These are phyloP conservation scores for Amyloporia xantha DNA, from an alignment of 768 basidiomycete species.

Conservation along the genomic window DNA sequence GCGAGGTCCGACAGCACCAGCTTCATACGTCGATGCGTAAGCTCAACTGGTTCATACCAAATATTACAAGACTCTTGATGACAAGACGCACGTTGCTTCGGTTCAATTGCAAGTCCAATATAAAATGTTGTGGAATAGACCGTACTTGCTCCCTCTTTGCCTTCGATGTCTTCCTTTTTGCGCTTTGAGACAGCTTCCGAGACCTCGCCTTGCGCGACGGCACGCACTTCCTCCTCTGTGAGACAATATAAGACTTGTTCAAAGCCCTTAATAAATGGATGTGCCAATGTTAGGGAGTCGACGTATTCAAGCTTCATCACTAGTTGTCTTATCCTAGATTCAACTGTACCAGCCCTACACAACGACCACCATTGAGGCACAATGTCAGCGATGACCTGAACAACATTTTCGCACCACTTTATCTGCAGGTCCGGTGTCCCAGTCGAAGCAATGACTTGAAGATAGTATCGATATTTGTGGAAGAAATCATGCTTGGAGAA, in stretches of 20 bases:
- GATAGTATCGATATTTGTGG: conserved; percentile 91
- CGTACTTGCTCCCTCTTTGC: conserved; percentile 66
- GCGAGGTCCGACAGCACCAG: conserved; percentile 69
- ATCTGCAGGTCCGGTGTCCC: conserved; percentile 78
- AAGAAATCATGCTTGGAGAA: conserved; percentile 97
- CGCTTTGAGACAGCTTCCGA: conserved; percentile 65
- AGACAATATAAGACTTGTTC: conserved; percentile 82
- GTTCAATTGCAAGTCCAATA: conserved; percentile 88
- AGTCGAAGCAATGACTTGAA: conserved; percentile 92
- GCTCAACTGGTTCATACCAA: neutral
- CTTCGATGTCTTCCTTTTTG: conserved; percentile 72
- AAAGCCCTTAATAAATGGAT: conserved; percentile 94
- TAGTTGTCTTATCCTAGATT: conserved; percentile 90
- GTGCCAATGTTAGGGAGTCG: conserved; percentile 84
- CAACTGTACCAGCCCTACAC: conserved; percentile 88
- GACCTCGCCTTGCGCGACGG: conserved; percentile 84
- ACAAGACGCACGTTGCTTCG: conserved; percentile 75
- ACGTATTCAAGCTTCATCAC: conserved; percentile 98
- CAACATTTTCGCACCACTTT: conserved; percentile 68
- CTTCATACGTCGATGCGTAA: conserved; percentile 33
- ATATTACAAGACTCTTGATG: too few relatives aligned
- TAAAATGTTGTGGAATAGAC: conserved; percentile 98
- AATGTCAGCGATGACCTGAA: neutral
- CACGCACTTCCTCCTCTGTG: conserved; percentile 79
- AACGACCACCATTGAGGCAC: conserved; percentile 1